Evolutionary conservation across 2,329 filamentous ascomycete genomes (phyloP), one percentile per base, ranked within the genome.

Genomic region (Neopestalotiopsis sp.): DNA sequence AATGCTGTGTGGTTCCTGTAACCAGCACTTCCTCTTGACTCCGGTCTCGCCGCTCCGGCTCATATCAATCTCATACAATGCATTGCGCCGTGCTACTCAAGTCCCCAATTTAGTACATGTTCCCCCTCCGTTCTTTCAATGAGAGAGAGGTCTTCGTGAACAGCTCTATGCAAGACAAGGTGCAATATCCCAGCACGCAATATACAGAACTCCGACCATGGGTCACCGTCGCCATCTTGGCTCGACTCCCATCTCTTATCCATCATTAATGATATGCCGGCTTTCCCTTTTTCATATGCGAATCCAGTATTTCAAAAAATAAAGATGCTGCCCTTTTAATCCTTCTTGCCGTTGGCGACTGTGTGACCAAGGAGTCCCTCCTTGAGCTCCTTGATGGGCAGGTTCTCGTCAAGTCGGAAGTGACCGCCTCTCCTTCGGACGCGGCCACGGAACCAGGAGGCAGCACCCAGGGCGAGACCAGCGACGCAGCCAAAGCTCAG

Each of bases 311-410:
- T 24, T 49, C 52, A 67, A 67, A 42, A 28, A 14, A 28, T 28
- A 28, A 4, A 42, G 30, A 30, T 60, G 7, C 24, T 4, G 14
- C 59, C 38, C 34, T 14, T 68, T 78, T 72, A 88, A 74, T 88
- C 86, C 74, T 82, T 85, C 82, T 86, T 88, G 77, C 84, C 85
- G 73, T 81, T 85, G 58, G 78, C 76, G 17, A 28, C 24, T 0
- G 80, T 80, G 28, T 84, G 85, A 7, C 89, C 88, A 63, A 94
- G 78, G 24, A 93, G 78, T 1, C 91, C 90, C 72, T 92, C 90
- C 82, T 92, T 93, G 70, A 85, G 79, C 62, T 87, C 85, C 70
- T 81, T 83, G 69, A 82, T 81, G 61, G 82, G 81, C 71, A 84
- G 77, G 32, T 83, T 84, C 70, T 90, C 88, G 60, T 91, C 89